These are phyloP conservation scores for Cystobasidiopsis lactophilus DNA, from an alignment of 768 basidiomycete genomes.

Conservation along the genomic window DNA sequence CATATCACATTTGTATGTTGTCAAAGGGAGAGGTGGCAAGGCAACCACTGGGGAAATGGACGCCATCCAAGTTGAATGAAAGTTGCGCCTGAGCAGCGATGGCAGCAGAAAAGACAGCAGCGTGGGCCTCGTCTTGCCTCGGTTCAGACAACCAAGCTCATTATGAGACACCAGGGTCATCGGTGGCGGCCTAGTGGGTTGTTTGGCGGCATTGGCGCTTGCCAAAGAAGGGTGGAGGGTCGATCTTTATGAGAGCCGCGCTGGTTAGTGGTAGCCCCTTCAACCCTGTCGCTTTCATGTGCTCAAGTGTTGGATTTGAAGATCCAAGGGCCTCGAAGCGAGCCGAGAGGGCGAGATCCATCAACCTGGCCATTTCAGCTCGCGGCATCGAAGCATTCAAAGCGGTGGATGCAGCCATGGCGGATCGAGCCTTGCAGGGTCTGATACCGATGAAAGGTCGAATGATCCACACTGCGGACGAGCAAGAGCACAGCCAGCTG, in stretches of 20 bases:
- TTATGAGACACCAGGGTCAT: conserved; percentile 21
- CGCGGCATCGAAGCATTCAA: conserved; percentile 74
- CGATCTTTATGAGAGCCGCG: conserved; percentile 52
- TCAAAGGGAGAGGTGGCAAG: too few relatives aligned
- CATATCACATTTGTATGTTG: too few relatives aligned
- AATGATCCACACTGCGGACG: conserved; percentile 68
- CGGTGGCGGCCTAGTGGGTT: conserved; percentile 87
- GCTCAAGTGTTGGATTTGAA: neutral
- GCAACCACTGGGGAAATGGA: too few relatives aligned
- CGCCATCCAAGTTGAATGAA: too few relatives aligned
- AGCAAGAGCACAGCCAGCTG: conserved; percentile 53
- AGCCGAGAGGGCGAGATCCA: conserved; percentile 51
- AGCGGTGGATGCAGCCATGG: conserved; percentile 48
- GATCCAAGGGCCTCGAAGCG: conserved; percentile 28
- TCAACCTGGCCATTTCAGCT: conserved; percentile 87
- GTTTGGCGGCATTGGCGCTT: conserved; percentile 64
- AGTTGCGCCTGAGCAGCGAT: too few relatives aligned
- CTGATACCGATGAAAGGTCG: conserved; percentile 87
- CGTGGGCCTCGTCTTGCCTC: too few relatives aligned
- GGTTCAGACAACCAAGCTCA: too few relatives aligned
- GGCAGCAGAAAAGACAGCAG: too few relatives aligned
- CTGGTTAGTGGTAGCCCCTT: conserved; percentile 46
- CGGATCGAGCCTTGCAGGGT: conserved; percentile 46
- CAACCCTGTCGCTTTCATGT: neutral
- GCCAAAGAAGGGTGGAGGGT: conserved; percentile 72